Conservation (phyloP, 2,329 filamentous ascomycete species). For the Eutypella sp. region DNA sequence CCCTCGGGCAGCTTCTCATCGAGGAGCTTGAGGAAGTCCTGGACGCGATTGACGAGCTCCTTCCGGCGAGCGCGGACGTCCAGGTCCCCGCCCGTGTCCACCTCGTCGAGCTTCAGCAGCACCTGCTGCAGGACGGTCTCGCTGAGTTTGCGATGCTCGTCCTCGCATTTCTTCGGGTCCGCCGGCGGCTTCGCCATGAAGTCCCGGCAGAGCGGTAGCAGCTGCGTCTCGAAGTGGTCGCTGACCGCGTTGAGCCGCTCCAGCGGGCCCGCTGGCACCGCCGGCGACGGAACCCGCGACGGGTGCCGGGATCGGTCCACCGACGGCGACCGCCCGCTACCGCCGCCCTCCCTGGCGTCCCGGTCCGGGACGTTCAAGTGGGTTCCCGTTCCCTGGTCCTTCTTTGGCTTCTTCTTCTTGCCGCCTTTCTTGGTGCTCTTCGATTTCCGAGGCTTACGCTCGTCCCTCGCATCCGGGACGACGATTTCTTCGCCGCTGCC, state of each 20-base stretch:
- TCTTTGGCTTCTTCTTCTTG: conserved; percentile 30
- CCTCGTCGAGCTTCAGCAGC: conserved; percentile 69
- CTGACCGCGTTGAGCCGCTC: conserved; percentile 65
- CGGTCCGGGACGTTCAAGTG: conserved; percentile 35
- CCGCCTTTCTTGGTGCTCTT: conserved; percentile 39
- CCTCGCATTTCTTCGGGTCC: conserved; percentile 62
- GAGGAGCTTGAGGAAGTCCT: conserved; percentile 59
- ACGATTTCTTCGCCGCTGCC: conserved; percentile 40
- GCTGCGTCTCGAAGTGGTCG: conserved; percentile 56
- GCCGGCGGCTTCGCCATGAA: conserved; percentile 59
- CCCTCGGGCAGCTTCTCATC: conserved; percentile 41
- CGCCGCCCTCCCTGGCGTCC: conserved; percentile 27
- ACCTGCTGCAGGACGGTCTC: conserved; percentile 75
- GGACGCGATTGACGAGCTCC: conserved; percentile 67
- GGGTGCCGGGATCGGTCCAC: conserved; percentile 31
- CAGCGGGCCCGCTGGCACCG: conserved; percentile 37
- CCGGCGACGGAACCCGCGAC: conserved; percentile 33
- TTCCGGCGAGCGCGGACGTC: conserved; percentile 63
- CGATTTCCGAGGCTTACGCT: conserved; percentile 33
- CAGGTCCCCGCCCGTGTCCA: conserved; percentile 66
- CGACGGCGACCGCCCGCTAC: conserved; percentile 18
- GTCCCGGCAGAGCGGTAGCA: conserved; percentile 59
- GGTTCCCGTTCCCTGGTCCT: conserved; percentile 36
- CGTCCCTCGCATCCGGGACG: conserved; percentile 36
- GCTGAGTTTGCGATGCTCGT: conserved; percentile 69